Percentiles rank a stretch among this genome's conserved stretches.
Conservation (phyloP, 345 rosid species). For the Excoecaria agallocha region DNA sequence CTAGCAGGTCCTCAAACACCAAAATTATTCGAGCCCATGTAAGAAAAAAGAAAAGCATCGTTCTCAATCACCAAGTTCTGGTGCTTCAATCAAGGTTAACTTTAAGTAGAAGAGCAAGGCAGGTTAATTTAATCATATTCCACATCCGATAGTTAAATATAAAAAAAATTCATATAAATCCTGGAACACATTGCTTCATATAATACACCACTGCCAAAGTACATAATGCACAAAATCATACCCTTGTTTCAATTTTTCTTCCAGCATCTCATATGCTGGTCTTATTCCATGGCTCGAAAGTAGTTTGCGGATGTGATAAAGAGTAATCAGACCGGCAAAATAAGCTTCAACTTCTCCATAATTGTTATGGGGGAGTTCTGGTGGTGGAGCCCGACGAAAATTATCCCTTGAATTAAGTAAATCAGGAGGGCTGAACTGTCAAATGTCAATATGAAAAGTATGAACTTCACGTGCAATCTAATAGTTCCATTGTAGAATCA, state of each 20-base stretch:
- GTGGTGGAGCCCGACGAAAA: constrained; percentile 87
- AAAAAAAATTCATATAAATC: not conserved
- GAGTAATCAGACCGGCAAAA: constrained; percentile 81
- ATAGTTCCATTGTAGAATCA: not conserved
- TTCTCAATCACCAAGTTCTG: not conserved
- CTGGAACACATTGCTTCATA: constrained; percentile 6
- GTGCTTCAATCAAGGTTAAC: constrained; percentile 6
- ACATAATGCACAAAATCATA: constrained; percentile 36
- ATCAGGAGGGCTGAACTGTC: constrained; percentile 86
- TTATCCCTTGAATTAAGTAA: constrained; percentile 82
- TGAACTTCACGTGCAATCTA: not conserved
- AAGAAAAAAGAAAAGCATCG: not conserved
- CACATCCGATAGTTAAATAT: not conserved
- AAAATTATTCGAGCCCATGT: not conserved
- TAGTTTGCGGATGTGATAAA: constrained; percentile 84
- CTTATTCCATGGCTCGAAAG: constrained; percentile 96
- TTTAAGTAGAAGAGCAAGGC: not conserved
- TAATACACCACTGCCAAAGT: constrained; percentile 9
- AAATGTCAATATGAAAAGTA: constrained; percentile 10
- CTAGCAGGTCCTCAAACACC: not conserved
- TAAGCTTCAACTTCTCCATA: constrained; percentile 73
- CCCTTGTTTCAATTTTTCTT: constrained; percentile 86
- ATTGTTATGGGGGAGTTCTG: constrained; percentile 60
- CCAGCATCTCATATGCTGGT: constrained; percentile 95
- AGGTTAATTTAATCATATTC: not conserved